phyloP scores from a whole-genome alignment of 164 flowering plant genomes.

The Macadamia tetraphylla region DNA sequence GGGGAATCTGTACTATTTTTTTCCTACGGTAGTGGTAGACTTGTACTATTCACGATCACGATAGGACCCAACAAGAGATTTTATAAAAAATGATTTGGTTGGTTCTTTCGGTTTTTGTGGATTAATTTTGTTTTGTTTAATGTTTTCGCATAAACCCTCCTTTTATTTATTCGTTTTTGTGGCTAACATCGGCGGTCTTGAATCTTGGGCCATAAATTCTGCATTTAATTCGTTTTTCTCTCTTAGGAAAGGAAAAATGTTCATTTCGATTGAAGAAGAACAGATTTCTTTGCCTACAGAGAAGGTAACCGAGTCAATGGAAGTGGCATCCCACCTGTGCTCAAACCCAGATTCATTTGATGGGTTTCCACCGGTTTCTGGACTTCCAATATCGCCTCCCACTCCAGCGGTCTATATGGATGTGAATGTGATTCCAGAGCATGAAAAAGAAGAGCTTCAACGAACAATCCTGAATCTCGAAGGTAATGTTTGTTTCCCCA shows the following conservation, averaged over 20 bases:
- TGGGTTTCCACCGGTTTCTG: constrained; percentile 25
- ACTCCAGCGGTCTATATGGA: constrained; percentile 28
- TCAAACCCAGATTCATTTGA: constrained; percentile 27
- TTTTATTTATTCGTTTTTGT: neutral
- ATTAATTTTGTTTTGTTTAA: neutral
- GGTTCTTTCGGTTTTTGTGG: neutral
- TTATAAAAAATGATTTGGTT: neutral
- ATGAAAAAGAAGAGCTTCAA: constrained; percentile 46
- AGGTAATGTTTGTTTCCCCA: constrained; percentile 31
- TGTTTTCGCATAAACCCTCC: too few relatives aligned
- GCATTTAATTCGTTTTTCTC: neutral
- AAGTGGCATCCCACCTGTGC: constrained; percentile 24
- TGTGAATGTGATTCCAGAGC: constrained; percentile 62
- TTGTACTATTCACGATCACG: neutral
- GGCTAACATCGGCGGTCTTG: too few relatives aligned
- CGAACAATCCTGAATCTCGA: constrained; percentile 38
- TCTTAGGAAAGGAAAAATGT: constrained; percentile 19
- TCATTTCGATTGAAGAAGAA: constrained; percentile 27
- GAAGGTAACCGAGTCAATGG: constrained; percentile 19
- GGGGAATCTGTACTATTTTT: neutral
- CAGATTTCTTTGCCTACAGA: constrained; percentile 28
- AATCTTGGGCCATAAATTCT: neutral
- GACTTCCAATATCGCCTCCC: constrained; percentile 29
- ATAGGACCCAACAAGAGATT: too few relatives aligned
- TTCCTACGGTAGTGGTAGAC: neutral